These are phyloP conservation scores for Bertia moriformis DNA, from an alignment of 2,329 filamentous ascomycete species.

Conservation along the genomic window DNA sequence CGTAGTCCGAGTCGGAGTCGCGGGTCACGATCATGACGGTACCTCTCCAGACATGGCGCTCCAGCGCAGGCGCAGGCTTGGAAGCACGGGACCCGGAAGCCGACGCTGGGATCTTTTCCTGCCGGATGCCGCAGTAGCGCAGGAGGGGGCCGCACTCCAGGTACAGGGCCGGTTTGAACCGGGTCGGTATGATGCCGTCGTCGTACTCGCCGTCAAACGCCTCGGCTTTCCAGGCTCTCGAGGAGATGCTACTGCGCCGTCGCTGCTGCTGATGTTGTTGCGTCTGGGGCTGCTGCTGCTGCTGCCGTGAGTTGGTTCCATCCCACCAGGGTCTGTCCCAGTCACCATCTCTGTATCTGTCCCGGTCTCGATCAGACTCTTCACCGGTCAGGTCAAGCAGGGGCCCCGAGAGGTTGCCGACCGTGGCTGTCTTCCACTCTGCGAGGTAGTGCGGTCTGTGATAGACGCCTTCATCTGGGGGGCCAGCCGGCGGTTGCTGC, in stretches of 20 bases:
- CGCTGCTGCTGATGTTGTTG: conserved; percentile 15
- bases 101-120: conserved; percentile 33
- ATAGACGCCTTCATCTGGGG: conserved; percentile 42
- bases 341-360: conserved; percentile 9
- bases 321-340: conserved; percentile 65
- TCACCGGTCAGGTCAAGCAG: conserved; percentile 45
- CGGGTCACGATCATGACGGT: conserved; percentile 90
- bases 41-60: conserved; percentile 79
- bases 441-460: conserved; percentile 45
- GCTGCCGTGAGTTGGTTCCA: conserved; percentile 27
- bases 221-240: conserved; percentile 38
- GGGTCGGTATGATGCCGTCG: conserved; percentile 46
- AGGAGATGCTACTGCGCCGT: conserved; percentile 28
- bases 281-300: conserved; percentile 15
- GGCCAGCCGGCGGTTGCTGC: conserved; percentile 27
- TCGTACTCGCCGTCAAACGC: conserved; percentile 56
- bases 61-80: conserved; percentile 14
- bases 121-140: conserved; percentile 72
- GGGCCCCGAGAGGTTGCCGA: conserved; percentile 41
- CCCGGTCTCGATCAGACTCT: too few relatives aligned
- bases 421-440: conserved; percentile 58
- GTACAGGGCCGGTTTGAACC: conserved; percentile 71
- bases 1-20: conserved; percentile 71
- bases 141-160: conserved; percentile 82
- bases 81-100: conserved; percentile 17